These are phyloP conservation scores for Marasmius sp. DNA, from an alignment of 1,284 basidiomycete genomes.

Conservation along the genomic window DNA sequence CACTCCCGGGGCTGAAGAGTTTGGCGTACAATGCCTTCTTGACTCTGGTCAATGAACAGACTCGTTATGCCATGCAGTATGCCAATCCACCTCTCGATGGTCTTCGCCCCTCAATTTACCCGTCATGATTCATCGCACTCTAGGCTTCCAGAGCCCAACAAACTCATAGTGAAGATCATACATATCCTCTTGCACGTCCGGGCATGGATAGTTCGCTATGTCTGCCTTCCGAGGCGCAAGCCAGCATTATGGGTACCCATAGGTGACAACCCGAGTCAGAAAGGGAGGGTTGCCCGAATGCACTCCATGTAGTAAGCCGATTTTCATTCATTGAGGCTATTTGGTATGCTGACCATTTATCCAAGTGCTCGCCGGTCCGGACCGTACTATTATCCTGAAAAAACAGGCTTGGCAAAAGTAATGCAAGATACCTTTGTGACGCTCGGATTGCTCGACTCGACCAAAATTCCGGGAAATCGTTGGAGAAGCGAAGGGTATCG, in stretches of 20 bases:
- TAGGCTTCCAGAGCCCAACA: conserved; percentile 2
- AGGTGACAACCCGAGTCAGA: not conserved
- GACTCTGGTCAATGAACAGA: not conserved
- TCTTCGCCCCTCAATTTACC: not conserved
- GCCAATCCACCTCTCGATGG: not conserved
- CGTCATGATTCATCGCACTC: not conserved
- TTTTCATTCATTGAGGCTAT: not conserved
- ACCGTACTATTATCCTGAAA: conserved; percentile 6
- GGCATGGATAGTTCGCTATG: conserved; percentile 1
- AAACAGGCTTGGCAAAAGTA: not conserved
- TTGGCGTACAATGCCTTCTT: conserved; percentile 1
- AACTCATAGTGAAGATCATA: not conserved
- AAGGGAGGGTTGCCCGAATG: not conserved
- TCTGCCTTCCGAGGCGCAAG: conserved; percentile 4
- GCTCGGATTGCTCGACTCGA: not conserved
- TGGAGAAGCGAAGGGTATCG: conserved; percentile 13
- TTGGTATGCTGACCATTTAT: not conserved
- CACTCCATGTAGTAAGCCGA: conserved; percentile 2
- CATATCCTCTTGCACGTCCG: not conserved
- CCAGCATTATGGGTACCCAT: conserved; percentile 4
- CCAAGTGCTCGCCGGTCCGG: not conserved
- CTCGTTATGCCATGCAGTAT: conserved; percentile 4
- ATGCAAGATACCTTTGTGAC: not conserved
- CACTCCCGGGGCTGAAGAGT: not conserved
- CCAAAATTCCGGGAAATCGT: conserved; percentile 4